These are phyloP conservation scores for Verticillium nonalfalfae DNA, from an alignment of 2,329 filamentous ascomycete genomes.

Conservation along the genomic window DNA sequence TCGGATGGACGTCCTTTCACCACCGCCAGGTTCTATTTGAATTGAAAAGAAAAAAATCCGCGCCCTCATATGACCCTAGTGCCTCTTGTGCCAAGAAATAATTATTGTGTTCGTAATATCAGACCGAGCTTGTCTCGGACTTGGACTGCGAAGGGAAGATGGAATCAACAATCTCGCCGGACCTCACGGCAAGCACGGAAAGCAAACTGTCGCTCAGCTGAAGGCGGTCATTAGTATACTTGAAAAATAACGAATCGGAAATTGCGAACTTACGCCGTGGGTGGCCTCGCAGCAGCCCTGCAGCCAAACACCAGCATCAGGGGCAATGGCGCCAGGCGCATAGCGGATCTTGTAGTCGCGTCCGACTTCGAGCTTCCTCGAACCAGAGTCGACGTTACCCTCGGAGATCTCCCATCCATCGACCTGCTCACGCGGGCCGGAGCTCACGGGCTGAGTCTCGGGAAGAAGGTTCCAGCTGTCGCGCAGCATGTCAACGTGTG, in stretches of 20 bases:
- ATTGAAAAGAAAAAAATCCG: not conserved
- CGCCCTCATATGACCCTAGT: not conserved
- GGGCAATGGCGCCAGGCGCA: slow-evolving; percentile 58
- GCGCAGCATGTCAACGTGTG: slow-evolving; percentile 71
- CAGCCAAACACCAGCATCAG: slow-evolving; percentile 76
- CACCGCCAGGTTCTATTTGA: not conserved
- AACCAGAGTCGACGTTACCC: slow-evolving; percentile 5
- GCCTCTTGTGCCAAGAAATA: not conserved
- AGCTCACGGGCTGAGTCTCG: slow-evolving; percentile 17
- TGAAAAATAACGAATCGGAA: slow-evolving; percentile 4
- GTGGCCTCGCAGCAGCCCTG: slow-evolving; percentile 92
- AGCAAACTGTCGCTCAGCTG: slow-evolving; percentile 76
- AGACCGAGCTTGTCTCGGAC: not conserved
- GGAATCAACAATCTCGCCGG: slow-evolving; percentile 70
- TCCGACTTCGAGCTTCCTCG: slow-evolving; percentile 56
- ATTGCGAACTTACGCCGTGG: slow-evolving; percentile 66
- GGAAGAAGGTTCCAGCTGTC: slow-evolving; percentile 62
- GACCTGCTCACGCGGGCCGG: slow-evolving; percentile 13
- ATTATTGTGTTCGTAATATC: not conserved
- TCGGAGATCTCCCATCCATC: slow-evolving; percentile 29
- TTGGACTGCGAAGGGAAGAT: slow-evolving; percentile 47
- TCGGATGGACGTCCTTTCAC: not conserved
- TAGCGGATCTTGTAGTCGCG: slow-evolving; percentile 78
- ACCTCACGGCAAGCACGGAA: slow-evolving; percentile 68
- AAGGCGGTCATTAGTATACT: slow-evolving; percentile 10